Evolutionary conservation across 108 stramenopile genomes (phyloP).

Genomic region (Poteriospumella lacustris): DNA sequence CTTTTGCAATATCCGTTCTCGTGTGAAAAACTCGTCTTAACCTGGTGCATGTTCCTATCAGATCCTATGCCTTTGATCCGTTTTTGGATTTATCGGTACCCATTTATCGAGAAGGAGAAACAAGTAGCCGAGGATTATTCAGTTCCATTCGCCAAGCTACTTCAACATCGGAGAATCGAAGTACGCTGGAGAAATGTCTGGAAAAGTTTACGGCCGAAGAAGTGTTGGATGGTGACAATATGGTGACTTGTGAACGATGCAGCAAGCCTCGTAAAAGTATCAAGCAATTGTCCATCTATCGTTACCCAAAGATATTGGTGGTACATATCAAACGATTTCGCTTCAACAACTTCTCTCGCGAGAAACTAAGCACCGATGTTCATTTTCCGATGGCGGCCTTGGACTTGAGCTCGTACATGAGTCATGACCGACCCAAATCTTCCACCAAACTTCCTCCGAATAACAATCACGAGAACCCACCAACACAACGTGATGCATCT

Average conservation of each 20-base stretch:
- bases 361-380: slow-evolving; percentile 26
- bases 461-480: background rate
- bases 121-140: background rate
- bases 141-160: background rate
- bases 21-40: background rate
- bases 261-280: background rate
- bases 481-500: background rate
- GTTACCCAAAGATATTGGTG: slow-evolving; percentile 22
- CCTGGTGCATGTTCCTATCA: background rate
- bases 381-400: slow-evolving; percentile 12
- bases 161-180: background rate
- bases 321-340: slow-evolving; percentile 30
- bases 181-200: slow-evolving; percentile 22
- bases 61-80: slow-evolving; percentile 18
- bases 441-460: background rate
- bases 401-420: background rate
- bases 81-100: slow-evolving; percentile 25
- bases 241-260: slow-evolving; percentile 13
- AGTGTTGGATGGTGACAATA: slow-evolving; percentile 28
- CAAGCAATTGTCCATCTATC: slow-evolving; percentile 10
- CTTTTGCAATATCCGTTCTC: background rate
- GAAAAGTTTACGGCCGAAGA: slow-evolving; percentile 20
- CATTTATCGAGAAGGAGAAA: slow-evolving; percentile 8
- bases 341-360: background rate
- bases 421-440: background rate